Base-by-base conservation (phyloP, 352 stramenopile genomes). In the Phytopythium litorale region DNA sequence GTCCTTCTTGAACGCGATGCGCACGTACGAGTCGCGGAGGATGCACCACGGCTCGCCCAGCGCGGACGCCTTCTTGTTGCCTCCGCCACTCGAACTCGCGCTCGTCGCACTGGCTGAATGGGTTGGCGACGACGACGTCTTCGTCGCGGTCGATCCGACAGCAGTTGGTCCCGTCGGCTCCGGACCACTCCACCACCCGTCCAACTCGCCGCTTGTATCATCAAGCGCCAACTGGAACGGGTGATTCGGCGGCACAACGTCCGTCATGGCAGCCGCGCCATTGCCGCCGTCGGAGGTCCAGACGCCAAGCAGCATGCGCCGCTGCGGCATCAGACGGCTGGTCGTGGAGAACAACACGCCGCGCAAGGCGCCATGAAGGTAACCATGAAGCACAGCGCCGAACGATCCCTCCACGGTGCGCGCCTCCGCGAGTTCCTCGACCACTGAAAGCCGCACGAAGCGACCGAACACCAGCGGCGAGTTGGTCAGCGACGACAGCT, bases 1-100 rank as follows among this genome's bases (percentile, higher is more conserved):
- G 62, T 96, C 88, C 54, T 92, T 94, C 72, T 96, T 96, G 71
- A 94, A 96, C 9, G 80, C 87, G 16, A 96, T 62, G 37, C 88
- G 88, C 23, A 96, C 84, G 52, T 95, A 96, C 30, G 76, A 78
- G 56, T 96, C 87, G 46, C 92, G 91, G 43, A 92, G 70, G 4
- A 96, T 65, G 54, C 86, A 84, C 88, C 88, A 96, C n/a, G 55
- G 55, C 55, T 60, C 55, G 16, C 55, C 55, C 23, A 60, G 19
- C 15, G 25, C 2, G 16, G 55, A 38, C 40, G 28, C n/a, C 21
- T n/a, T n/a, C 19, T 42, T 60, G 55, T n/a, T 52, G 38, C 35
- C 35, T 16, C 23, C 28, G n/a, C 28, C 45, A 23, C 38, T 64
- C 23, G 53, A 23, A 6, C 55, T 45, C 13, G 28, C n/a, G 21